These are phyloP conservation scores for Endotrypanum monterogeii DNA, from an alignment of 208 protist species.

Conservation along the genomic window DNA sequence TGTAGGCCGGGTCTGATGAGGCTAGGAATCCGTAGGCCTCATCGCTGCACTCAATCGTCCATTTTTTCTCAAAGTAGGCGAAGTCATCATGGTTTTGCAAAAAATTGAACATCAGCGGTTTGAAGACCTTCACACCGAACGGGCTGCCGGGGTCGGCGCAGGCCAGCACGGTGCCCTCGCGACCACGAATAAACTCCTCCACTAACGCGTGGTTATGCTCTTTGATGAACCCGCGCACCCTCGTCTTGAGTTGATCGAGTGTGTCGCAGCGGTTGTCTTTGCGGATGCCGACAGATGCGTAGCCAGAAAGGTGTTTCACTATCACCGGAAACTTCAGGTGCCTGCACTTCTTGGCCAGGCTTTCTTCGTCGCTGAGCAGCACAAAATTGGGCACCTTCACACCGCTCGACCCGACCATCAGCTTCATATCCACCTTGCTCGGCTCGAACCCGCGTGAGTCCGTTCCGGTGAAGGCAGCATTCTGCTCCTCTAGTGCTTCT, in stretches of 20 bases:
- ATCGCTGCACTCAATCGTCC: slow-evolving; percentile 73
- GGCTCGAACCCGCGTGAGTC: slow-evolving; percentile 88
- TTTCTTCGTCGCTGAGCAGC: slow-evolving; percentile 63
- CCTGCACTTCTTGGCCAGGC: slow-evolving; percentile 81
- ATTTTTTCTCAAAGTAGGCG: slow-evolving; percentile 91
- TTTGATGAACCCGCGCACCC: slow-evolving; percentile 68
- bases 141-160: slow-evolving; percentile 72
- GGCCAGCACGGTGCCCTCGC: slow-evolving; percentile 84
- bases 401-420: slow-evolving; percentile 75
- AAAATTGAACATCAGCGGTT: slow-evolving; percentile 87
- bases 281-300: slow-evolving; percentile 86
- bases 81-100: slow-evolving; percentile 78
- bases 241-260: slow-evolving; percentile 72
- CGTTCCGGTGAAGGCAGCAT: slow-evolving; percentile 88
- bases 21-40: slow-evolving; percentile 69
- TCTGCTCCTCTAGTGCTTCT: slow-evolving; percentile 82
- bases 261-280: slow-evolving; percentile 85
- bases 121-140: slow-evolving; percentile 82
- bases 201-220: slow-evolving; percentile 86
- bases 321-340: slow-evolving; percentile 90
- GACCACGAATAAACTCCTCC: slow-evolving; percentile 88
- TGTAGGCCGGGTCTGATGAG: slow-evolving; percentile 72
- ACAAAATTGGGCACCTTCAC: slow-evolving; percentile 86
- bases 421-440: slow-evolving; percentile 91
- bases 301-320: slow-evolving; percentile 88